A percentile compares a stretch with the other conserved stretches of the same genome.
These are phyloP conservation scores for Maudiozyma saulgeensis DNA, from an alignment of 805 yeast species.

Conservation along the genomic window DNA sequence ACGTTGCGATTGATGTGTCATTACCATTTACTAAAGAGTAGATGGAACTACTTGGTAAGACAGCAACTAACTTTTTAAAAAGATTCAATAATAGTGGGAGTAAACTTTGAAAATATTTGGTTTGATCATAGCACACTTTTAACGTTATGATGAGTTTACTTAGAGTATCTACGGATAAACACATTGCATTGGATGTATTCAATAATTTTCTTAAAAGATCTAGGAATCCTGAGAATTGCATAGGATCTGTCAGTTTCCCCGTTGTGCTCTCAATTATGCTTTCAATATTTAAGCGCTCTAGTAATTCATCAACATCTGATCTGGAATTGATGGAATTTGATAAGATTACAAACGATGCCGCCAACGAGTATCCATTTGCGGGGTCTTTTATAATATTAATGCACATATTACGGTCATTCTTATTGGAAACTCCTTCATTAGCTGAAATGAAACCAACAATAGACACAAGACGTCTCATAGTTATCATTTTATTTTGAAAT, in stretches of 20 bases:
- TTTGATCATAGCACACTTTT: slow-evolving; percentile 19
- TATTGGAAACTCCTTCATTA: slow-evolving; percentile 14
- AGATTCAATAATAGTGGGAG: slow-evolving; percentile 15
- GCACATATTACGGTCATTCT: slow-evolving; percentile 13
- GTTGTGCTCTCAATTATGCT: slow-evolving; percentile 9
- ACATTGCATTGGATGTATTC: slow-evolving; percentile 16
- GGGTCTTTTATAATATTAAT: slow-evolving; percentile 7
- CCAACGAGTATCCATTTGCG: slow-evolving; percentile 15
- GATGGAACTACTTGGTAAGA: slow-evolving; percentile 19
- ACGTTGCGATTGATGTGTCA: slow-evolving; percentile 1
- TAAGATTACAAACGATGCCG: slow-evolving; percentile 19
- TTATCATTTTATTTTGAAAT: slow-evolving; percentile 24
- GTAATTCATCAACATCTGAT: slow-evolving; percentile 13
- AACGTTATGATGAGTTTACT: slow-evolving; percentile 8
- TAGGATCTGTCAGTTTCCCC: slow-evolving; percentile 21
- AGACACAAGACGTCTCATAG: slow-evolving; percentile 23
- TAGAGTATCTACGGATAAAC: slow-evolving; percentile 10
- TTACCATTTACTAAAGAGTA: slow-evolving; percentile 3
- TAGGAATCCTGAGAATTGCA: slow-evolving; percentile 26
- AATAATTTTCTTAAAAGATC: slow-evolving; percentile 23
- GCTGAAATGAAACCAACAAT: slow-evolving; percentile 24
- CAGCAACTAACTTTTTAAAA: slow-evolving; percentile 21
- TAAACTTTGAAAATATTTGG: slow-evolving; percentile 19
- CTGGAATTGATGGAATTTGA: slow-evolving; percentile 21
- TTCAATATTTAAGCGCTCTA: slow-evolving; percentile 8